phyloP scores from a whole-genome alignment of 2,329 filamentous ascomycete species.

The Nannizzia gypsea region DNA sequence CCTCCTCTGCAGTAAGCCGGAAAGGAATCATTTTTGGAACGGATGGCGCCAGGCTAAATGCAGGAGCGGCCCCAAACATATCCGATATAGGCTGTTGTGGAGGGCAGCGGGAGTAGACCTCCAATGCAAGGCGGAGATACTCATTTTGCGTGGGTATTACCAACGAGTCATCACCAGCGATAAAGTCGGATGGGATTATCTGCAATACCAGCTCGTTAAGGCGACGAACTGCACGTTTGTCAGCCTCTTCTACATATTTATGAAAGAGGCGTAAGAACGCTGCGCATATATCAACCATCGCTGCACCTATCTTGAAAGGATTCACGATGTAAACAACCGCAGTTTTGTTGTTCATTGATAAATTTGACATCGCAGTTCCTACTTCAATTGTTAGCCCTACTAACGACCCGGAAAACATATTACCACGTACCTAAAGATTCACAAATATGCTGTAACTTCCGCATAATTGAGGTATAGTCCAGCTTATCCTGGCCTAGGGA shows the following conservation, averaged over 20 bases:
- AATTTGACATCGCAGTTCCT: conserved; percentile 28
- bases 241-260: conserved; percentile 36
- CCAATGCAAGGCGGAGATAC: conserved; percentile 42
- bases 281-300: conserved; percentile 42
- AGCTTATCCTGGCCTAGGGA: conserved; percentile 18
- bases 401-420: background rate
- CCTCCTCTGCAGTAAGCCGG: conserved; percentile 40
- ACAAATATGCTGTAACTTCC: conserved; percentile 24
- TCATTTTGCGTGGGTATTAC: conserved; percentile 40
- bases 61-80: conserved; percentile 39
- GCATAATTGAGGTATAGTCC: conserved; percentile 26
- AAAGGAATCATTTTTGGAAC: conserved; percentile 45
- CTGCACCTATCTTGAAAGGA: conserved; percentile 39
- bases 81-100: conserved; percentile 27
- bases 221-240: conserved; percentile 21
- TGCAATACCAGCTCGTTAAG: conserved; percentile 45
- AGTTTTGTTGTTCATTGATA: conserved; percentile 27
- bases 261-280: conserved; percentile 48
- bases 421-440: conserved; percentile 26
- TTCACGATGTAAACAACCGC: conserved; percentile 50
- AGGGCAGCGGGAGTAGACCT: conserved; percentile 48
- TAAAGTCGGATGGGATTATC: conserved; percentile 44
- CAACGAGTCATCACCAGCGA: conserved; percentile 41
- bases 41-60: conserved; percentile 43
- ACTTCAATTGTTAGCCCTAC: background rate